Evolutionary conservation across 257 asterid species (phyloP), one percentile per base, ranked within the genome.

Genomic region (Echites panduratus): DNA sequence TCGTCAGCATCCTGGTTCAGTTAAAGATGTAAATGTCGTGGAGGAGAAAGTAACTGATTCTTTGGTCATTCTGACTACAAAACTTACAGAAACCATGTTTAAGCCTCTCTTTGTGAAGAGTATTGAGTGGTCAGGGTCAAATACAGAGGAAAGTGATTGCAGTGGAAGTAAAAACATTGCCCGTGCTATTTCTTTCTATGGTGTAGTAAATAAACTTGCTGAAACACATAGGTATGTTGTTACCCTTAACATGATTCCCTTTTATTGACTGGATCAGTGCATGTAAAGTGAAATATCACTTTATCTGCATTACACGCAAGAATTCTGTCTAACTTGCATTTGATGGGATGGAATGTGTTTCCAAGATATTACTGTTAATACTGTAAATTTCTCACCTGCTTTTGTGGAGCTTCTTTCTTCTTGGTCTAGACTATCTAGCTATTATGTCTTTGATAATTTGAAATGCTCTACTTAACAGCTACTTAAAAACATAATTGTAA

Each of bases 41-140:
- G 99, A 94, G 84, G 85, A 86, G 78, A 83, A 77, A 77, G 92
- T 91, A 77, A 81, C 87, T 72, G 75, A 53, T 79, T 84, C 95
- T 54, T 68, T 90, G 66, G 96, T 89, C 76, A 73, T 78, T 57
- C 84, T 94, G 82, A 86, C 90, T 49, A 85, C 89, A 93, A 91
- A 88, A 84, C 95, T 91, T 53, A 94, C 98, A 5, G 98, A 89
- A 82, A 77, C 86, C 9, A 86, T 82, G 96, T 91, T 94, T 85
- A 86, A 89, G 82, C 91, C 96, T 69, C 96, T 90, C 62, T 89
- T 95, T 70, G 77, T 86, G 78, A 87, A 86, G 89, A 89, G 95
- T 69, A 84, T 95, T 76, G 99, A 95, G 73, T 91, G 99, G 99
- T 88, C 95, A 65, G 89, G 83, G 61, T 78, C 88, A n/a, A 74